Evolutionary conservation across 2,329 filamentous ascomycete species (phyloP).

Genomic region (Trichoderma koningiopsis): DNA sequence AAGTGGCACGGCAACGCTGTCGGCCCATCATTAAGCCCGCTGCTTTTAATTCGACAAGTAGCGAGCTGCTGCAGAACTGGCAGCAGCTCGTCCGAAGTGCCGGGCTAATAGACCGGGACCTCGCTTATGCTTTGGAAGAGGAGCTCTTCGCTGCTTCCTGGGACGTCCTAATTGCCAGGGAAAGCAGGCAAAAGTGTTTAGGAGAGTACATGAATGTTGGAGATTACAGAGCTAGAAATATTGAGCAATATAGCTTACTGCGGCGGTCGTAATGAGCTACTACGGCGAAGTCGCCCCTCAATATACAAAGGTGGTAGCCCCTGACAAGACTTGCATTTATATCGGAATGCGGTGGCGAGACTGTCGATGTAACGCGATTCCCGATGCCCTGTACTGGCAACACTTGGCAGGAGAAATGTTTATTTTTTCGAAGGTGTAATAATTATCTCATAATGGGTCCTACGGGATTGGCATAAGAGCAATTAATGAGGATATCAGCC

Average conservation of each 20-base stretch:
- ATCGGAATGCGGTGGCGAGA: neutral
- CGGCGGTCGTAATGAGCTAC: neutral
- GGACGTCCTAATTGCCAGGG: neutral
- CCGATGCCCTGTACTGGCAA: too few species aligned
- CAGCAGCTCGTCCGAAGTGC: neutral
- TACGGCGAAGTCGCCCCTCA: neutral
- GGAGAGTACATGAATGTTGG: neutral
- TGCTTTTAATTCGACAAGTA: neutral
- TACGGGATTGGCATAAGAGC: neutral
- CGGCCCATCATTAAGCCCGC: neutral
- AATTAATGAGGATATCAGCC: slow-evolving; percentile 15
- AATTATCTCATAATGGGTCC: slow-evolving; percentile 14
- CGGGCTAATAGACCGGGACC: neutral
- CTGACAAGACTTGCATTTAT: neutral
- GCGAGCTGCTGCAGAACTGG: slow-evolving; percentile 1
- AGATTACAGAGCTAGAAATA: neutral
- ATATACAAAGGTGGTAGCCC: neutral
- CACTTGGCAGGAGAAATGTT: neutral
- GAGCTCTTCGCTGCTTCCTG: slow-evolving; percentile 5
- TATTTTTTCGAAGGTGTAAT: slow-evolving; percentile 5
- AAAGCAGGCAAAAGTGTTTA: neutral
- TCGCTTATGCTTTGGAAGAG: neutral
- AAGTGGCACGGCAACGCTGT: slow-evolving; percentile 18
- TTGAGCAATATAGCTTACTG: neutral
- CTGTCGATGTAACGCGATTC: neutral